phyloP scores from a whole-genome alignment of 129 eudicot species.

The Ambrosia artemisiifolia region DNA sequence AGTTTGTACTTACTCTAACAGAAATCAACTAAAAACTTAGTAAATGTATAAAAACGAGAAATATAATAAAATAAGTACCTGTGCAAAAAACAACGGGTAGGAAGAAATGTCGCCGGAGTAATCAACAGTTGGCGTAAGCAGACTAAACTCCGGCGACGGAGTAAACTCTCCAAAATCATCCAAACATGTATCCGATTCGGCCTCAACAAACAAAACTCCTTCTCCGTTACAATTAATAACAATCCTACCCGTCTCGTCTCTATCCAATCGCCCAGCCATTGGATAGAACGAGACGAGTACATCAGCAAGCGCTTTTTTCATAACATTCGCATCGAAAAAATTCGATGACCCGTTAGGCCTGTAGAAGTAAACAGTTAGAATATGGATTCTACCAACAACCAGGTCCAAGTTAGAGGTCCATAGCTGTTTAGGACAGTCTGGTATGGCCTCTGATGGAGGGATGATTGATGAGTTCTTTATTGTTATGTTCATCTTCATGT shows the following conservation, averaged over 20 bases:
- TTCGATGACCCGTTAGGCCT: slow-evolving; percentile 33
- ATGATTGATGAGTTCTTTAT: slow-evolving; percentile 38
- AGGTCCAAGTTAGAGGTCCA: slow-evolving; percentile 55
- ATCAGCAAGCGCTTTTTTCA: slow-evolving; percentile 34
- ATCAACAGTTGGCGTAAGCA: slow-evolving; percentile 34
- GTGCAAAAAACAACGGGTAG: slow-evolving; percentile 35
- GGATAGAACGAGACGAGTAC: slow-evolving; percentile 35
- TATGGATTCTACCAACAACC: slow-evolving; percentile 39
- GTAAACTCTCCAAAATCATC: slow-evolving; percentile 46
- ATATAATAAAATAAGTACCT: slow-evolving; percentile 23
- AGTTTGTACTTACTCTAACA: not conserved
- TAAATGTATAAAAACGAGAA: too few species aligned
- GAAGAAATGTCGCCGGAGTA: slow-evolving; percentile 41
- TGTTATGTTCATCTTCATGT: slow-evolving; percentile 27
- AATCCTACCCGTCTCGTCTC: slow-evolving; percentile 23
- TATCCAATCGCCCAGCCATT: slow-evolving; percentile 32
- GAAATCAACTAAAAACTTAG: too few species aligned
- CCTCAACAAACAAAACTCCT: slow-evolving; percentile 50
- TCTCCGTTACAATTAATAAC: slow-evolving; percentile 35
- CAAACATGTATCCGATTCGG: slow-evolving; percentile 36
- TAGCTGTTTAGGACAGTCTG: slow-evolving; percentile 23
- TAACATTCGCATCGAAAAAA: slow-evolving; percentile 26
- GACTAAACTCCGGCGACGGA: slow-evolving; percentile 24
- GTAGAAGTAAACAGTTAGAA: slow-evolving; percentile 44
- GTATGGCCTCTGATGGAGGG: slow-evolving; percentile 26